Evolutionary conservation across 208 protist genomes (phyloP).

Genomic region (Porcisia deanei): DNA sequence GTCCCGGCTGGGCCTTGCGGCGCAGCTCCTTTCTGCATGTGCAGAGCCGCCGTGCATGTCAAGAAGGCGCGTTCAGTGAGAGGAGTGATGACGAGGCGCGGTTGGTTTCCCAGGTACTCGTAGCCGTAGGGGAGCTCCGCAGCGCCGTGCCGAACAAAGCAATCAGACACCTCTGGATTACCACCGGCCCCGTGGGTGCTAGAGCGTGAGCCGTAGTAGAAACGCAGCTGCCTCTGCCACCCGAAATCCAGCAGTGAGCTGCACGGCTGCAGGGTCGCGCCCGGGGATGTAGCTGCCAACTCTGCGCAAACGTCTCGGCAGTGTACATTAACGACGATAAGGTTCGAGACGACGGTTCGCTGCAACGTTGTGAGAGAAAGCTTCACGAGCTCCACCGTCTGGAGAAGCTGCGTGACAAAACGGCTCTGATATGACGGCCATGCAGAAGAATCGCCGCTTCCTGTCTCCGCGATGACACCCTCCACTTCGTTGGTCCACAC

Average conservation of each 20-base stretch:
- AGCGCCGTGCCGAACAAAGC: slow-evolving; percentile 83
- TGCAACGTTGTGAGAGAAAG: slow-evolving; percentile 75
- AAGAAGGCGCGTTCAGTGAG: slow-evolving; percentile 95
- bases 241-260: slow-evolving; percentile 85
- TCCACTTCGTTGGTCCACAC: slow-evolving; percentile 93
- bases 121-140: slow-evolving; percentile 92
- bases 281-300: slow-evolving; percentile 44
- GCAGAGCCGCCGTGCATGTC: slow-evolving; percentile 91
- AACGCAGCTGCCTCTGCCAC: slow-evolving; percentile 94
- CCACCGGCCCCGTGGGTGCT: slow-evolving; percentile 31
- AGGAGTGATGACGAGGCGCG: slow-evolving; percentile 96
- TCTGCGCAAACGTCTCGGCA: slow-evolving; percentile 89
- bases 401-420: slow-evolving; percentile 79
- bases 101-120: slow-evolving; percentile 95
- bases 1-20: slow-evolving; percentile 96
- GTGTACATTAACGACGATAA: slow-evolving; percentile 96
- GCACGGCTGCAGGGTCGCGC: slow-evolving; percentile 19
- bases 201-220: slow-evolving; percentile 75
- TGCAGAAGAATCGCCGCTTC: slow-evolving; percentile 16
- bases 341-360: slow-evolving; percentile 87
- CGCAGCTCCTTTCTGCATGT: slow-evolving; percentile 92
- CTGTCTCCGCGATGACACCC: slow-evolving; percentile 49
- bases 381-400: slow-evolving; percentile 92
- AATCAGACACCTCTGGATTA: slow-evolving; percentile 28
- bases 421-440: slow-evolving; percentile 71